Evolutionary conservation across 371 early-diverging fungal species (phyloP).

Genomic region (Hamiltosporidium tvaerminnensis): DNA sequence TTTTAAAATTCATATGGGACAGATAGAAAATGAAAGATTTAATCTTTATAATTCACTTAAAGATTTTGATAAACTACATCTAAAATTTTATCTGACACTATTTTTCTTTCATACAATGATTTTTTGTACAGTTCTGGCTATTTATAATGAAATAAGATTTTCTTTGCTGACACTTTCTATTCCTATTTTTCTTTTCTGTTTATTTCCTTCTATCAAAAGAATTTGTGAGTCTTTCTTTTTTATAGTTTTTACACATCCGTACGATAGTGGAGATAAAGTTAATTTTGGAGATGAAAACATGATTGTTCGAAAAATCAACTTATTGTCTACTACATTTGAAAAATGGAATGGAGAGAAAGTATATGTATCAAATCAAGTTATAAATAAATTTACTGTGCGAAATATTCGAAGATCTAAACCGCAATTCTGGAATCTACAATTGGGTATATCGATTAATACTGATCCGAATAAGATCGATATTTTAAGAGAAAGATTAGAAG

Average conservation of each 20-base stretch:
- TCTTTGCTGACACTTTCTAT: slow-evolving; percentile 23
- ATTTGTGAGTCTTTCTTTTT: slow-evolving; percentile 49
- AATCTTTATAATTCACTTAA: slow-evolving; percentile 43
- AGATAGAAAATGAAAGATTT: slow-evolving; percentile 46
- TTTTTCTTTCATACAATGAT: slow-evolving; percentile 25
- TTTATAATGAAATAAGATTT: slow-evolving; percentile 17
- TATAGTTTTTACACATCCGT: slow-evolving; percentile 50
- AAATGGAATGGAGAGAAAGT: slow-evolving; percentile 49
- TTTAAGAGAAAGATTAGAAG: neutral
- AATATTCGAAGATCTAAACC: slow-evolving; percentile 46
- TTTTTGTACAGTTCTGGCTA: slow-evolving; percentile 18
- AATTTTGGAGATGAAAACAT: slow-evolving; percentile 47
- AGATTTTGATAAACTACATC: slow-evolving; percentile 31
- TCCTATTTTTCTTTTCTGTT: slow-evolving; percentile 38
- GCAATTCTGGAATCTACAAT: slow-evolving; percentile 36
- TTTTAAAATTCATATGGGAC: slow-evolving; percentile 49
- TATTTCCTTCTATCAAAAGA: slow-evolving; percentile 19
- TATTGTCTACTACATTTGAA: slow-evolving; percentile 45
- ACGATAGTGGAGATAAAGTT: slow-evolving; percentile 52
- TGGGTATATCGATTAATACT: slow-evolving; percentile 24
- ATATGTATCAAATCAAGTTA: slow-evolving; percentile 36
- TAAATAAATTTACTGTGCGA: slow-evolving; percentile 31
- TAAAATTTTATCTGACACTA: slow-evolving; percentile 19
- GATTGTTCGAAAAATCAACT: slow-evolving; percentile 46
- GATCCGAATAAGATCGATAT: slow-evolving; percentile 6